Percentiles rank a stretch among this genome's conserved stretches.
phyloP scores from a whole-genome alignment of 2,329 filamentous ascomycete species.

The Fonsecaea pugnacius region DNA sequence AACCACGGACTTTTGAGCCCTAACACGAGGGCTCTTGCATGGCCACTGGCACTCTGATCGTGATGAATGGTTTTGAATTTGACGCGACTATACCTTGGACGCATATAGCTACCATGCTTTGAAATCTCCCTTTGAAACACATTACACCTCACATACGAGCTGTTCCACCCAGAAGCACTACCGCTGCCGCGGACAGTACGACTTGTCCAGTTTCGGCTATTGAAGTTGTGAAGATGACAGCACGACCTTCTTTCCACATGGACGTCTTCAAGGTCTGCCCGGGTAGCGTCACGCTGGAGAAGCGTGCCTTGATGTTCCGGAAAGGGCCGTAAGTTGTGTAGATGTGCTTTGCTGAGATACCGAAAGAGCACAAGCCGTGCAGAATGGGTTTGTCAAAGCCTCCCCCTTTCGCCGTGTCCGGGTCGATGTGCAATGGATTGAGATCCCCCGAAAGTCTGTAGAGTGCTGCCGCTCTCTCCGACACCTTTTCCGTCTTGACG shows the following conservation, averaged over 20 bases:
- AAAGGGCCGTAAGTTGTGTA: conserved; percentile 79
- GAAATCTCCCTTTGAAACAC: too few relatives aligned
- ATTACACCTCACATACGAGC: too few relatives aligned
- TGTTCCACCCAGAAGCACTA: too few relatives aligned
- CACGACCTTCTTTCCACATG: conserved; percentile 72
- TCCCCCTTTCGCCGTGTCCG: conserved; percentile 86
- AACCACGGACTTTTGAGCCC: too few relatives aligned
- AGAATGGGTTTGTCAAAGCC: conserved; percentile 93
- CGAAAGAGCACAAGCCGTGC: conserved; percentile 92
- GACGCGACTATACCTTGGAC: too few relatives aligned
- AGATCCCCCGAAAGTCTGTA: conserved; percentile 93
- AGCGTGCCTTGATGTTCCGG: conserved; percentile 89
- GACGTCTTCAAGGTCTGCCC: conserved; percentile 78
- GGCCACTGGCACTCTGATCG: too few relatives aligned
- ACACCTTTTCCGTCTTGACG: conserved; percentile 81
- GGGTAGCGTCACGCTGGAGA: conserved; percentile 78
- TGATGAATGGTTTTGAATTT: too few relatives aligned
- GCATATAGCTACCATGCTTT: too few relatives aligned
- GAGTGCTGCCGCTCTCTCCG: conserved; percentile 85
- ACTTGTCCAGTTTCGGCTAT: neutral
- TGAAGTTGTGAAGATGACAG: neutral
- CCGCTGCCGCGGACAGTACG: too few relatives aligned
- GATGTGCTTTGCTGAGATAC: conserved; percentile 86
- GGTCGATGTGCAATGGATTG: conserved; percentile 96
- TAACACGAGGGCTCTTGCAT: too few relatives aligned